These are phyloP conservation scores for Nicotiana obtusifolia DNA, from an alignment of 257 asterid species.

Conservation along the genomic window DNA sequence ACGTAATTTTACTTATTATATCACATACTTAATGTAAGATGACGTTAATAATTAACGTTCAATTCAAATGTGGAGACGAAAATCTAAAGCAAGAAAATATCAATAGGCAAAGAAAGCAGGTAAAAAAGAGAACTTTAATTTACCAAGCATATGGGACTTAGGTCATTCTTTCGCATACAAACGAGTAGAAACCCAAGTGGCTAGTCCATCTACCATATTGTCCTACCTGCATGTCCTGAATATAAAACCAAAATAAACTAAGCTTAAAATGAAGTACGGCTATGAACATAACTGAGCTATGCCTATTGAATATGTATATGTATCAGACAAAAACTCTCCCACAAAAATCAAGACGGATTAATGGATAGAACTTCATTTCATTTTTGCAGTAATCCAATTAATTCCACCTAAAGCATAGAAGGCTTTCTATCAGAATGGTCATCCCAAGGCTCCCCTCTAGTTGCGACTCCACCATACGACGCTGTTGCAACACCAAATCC, in stretches of 20 bases:
- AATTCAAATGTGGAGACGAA: too few relatives aligned
- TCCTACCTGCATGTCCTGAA: not conserved
- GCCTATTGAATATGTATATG: not conserved
- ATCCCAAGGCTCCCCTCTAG: conserved; percentile 45
- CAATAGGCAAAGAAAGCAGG: too few relatives aligned
- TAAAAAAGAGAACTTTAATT: too few relatives aligned
- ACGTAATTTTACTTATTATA: too few relatives aligned
- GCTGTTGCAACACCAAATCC: conserved; percentile 17
- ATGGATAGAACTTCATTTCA: not conserved
- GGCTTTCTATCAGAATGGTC: conserved; percentile 55
- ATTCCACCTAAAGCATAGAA: conserved; percentile 33
- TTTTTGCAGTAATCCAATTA: not conserved
- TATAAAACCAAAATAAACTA: not conserved
- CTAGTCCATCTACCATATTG: too few relatives aligned
- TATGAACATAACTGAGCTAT: not conserved
- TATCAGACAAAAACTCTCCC: not conserved
- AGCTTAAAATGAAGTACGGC: not conserved
- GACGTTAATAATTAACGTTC: too few relatives aligned
- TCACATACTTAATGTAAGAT: too few relatives aligned
- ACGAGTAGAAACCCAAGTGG: too few relatives aligned
- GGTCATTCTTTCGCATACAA: too few relatives aligned
- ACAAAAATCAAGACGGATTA: not conserved
- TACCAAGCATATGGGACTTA: too few relatives aligned
- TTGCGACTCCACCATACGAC: not conserved
- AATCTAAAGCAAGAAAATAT: too few relatives aligned